Percentiles rank a stretch among this genome's conserved stretches.
phyloP scores from a whole-genome alignment of 1,284 basidiomycete genomes.

The Trichosporon sp. region DNA sequence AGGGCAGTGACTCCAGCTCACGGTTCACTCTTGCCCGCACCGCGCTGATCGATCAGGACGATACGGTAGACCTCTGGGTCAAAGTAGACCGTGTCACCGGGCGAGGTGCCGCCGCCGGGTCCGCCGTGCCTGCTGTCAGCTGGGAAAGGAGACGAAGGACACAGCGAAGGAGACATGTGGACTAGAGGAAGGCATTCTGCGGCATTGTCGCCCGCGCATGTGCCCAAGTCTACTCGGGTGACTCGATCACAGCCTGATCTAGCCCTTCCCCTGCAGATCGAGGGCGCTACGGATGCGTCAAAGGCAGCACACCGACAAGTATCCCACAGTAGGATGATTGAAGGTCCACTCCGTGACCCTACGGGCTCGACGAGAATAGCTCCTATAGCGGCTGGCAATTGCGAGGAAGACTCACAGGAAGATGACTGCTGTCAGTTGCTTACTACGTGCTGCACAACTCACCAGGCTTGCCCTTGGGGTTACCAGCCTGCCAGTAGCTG shows the following conservation, averaged over 20 bases:
- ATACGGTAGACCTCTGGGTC: conserved; percentile 72
- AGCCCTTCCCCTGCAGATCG: no score
- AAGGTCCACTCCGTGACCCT: no score
- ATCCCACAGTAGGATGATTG: no score
- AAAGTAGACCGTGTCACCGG: conserved; percentile 68
- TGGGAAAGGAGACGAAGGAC: no score
- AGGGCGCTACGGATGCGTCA: no score
- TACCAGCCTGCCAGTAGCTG: conserved; percentile 76
- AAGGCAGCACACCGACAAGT: no score
- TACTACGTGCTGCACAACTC: not conserved
- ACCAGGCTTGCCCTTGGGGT: conserved; percentile 70
- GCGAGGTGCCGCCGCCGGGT: conserved; percentile 29
- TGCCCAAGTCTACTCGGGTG: no score
- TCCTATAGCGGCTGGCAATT: not conserved
- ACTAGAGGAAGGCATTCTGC: no score
- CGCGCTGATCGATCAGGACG: conserved; percentile 70
- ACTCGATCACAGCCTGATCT: no score
- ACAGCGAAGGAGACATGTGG: no score
- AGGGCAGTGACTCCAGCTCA: conserved; percentile 31
- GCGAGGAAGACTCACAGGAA: conserved; percentile 53
- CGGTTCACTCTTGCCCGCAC: conserved; percentile 78
- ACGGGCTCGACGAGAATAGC: not conserved
- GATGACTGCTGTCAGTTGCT: conserved; percentile 55
- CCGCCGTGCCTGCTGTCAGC: conserved; percentile 23
- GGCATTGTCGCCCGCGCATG: no score